Evolutionary conservation across 2,329 filamentous ascomycete species (phyloP).

Genomic region (Colletotrichum abscissum): DNA sequence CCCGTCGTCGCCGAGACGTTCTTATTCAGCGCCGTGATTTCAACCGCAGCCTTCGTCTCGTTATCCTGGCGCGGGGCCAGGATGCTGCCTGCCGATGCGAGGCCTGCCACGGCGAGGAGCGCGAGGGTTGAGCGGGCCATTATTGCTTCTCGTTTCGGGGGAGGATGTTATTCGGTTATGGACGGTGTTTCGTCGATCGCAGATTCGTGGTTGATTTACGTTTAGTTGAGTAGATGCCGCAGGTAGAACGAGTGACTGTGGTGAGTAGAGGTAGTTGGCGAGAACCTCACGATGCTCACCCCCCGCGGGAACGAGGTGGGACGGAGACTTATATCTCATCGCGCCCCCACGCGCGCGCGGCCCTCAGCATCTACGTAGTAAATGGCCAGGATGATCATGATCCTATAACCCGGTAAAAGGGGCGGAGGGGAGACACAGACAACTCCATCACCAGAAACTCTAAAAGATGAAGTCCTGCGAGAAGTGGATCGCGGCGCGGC

Average conservation of each 20-base stretch:
- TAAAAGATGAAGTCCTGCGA: background rate
- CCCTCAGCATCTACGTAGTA: too few relatives aligned
- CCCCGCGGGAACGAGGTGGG: background rate
- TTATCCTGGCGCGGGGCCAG: background rate
- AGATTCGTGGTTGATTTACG: background rate
- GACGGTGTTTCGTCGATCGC: background rate
- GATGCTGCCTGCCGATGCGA: background rate
- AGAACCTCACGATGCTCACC: background rate
- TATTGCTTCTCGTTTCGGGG: background rate
- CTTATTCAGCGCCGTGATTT: conserved; percentile 28
- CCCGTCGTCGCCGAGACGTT: conserved; percentile 21
- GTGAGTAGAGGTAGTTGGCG: background rate
- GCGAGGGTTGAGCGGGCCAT: conserved; percentile 7
- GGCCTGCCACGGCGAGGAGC: conserved; percentile 1
- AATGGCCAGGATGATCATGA: background rate
- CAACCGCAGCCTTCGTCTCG: background rate
- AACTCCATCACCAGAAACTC: background rate
- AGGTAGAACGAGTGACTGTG: background rate
- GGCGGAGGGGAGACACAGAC: background rate
- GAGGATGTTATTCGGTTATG: too few relatives aligned
- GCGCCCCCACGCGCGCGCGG: too few relatives aligned
- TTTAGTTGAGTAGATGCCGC: background rate
- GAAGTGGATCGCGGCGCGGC: conserved; percentile 23
- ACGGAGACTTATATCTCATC: background rate
- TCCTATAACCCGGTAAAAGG: background rate